These are phyloP conservation scores for Diaporthe humulicola DNA, from an alignment of 2,329 filamentous ascomycete species.

Conservation along the genomic window DNA sequence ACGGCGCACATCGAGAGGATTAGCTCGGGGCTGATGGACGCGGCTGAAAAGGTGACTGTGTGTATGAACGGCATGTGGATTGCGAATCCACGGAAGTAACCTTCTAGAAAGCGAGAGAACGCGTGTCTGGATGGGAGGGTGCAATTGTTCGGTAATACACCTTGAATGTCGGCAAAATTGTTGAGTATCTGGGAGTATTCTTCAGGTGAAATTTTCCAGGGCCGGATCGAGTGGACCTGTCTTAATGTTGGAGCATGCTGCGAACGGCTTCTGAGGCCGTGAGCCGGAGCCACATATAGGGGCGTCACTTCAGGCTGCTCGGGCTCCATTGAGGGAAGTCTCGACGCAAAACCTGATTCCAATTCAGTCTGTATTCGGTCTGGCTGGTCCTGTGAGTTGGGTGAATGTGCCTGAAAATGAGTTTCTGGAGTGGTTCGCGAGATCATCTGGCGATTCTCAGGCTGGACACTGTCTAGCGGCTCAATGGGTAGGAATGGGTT, in stretches of 20 bases:
- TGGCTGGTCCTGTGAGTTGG: background rate
- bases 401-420: background rate
- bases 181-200: background rate
- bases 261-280: background rate
- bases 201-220: background rate
- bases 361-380: background rate
- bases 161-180: background rate
- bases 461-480: background rate
- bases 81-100: background rate
- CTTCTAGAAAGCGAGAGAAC: background rate
- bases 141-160: background rate
- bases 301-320: background rate
- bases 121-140: background rate
- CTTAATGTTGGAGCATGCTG: background rate
- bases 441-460: background rate
- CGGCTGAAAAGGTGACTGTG: constrained; percentile 41
- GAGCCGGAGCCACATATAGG: background rate
- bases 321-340: background rate
- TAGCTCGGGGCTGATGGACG: constrained; percentile 52
- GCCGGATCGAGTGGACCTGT: background rate
- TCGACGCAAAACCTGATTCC: background rate
- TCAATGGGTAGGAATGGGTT: background rate
- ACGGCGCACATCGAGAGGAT: constrained; percentile 64
- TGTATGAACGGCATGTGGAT: constrained; percentile 40
- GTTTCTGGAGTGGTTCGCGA: background rate